These are phyloP conservation scores for Fragilaria radians DNA, from an alignment of 108 stramenopile genomes.

Conservation along the genomic window DNA sequence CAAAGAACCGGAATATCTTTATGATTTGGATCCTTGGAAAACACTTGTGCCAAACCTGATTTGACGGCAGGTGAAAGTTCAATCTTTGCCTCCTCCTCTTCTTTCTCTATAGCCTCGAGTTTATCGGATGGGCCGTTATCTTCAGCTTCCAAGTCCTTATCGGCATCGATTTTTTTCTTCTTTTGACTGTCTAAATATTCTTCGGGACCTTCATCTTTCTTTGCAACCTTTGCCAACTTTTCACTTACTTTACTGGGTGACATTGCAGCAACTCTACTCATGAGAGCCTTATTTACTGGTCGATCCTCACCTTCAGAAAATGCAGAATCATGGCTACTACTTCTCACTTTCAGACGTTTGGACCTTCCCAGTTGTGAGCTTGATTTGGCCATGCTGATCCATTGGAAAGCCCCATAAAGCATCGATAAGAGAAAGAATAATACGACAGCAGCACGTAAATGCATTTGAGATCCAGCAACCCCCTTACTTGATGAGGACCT, in stretches of 20 bases:
- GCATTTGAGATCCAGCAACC: not conserved
- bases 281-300: not conserved
- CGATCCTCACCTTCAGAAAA: not conserved
- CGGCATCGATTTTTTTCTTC: not conserved
- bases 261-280: not conserved
- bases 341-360: not conserved
- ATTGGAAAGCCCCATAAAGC: not conserved
- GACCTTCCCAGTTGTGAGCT: not conserved
- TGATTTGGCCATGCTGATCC: not conserved
- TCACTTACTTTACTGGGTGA: not conserved
- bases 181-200: not conserved
- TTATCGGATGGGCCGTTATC: not conserved
- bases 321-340: not conserved
- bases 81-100: not conserved
- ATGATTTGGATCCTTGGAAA: not conserved
- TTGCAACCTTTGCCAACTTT: not conserved
- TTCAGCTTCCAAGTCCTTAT: not conserved
- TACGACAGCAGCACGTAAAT: not conserved
- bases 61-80: not conserved
- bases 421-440: not conserved
- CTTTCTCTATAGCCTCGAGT: not conserved
- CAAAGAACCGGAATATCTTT: constrained; percentile 24
- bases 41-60: not conserved
- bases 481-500: not conserved
- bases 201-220: not conserved